Conservation (phyloP, 345 rosid genomes). For the Chamaenerion angustifolium region DNA sequence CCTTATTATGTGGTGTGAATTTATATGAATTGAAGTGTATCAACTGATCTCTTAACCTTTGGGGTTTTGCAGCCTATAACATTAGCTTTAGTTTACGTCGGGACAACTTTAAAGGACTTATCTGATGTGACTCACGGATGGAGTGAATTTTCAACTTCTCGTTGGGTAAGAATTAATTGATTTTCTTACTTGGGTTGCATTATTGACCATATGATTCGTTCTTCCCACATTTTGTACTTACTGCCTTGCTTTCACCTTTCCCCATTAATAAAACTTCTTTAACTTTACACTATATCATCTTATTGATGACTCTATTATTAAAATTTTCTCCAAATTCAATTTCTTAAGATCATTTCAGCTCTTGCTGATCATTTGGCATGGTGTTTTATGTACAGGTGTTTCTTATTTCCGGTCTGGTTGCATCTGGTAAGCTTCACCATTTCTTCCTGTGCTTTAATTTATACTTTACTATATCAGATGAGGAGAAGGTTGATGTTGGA, state of each 20-base stretch:
- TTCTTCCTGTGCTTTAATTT: background rate
- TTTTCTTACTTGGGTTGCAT: too few relatives aligned
- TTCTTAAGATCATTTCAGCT: conserved; percentile 6
- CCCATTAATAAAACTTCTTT: too few relatives aligned
- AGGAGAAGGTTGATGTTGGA: background rate
- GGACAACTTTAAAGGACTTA: conserved; percentile 95
- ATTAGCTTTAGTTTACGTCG: conserved; percentile 70
- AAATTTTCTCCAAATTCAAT: background rate
- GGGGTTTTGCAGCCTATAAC: conserved; percentile 89
- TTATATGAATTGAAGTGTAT: background rate
- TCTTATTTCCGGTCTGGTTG: conserved; percentile 43
- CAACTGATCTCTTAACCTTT: too few relatives aligned
- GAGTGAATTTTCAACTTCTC: conserved; percentile 71
- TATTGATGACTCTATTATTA: too few relatives aligned
- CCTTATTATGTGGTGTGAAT: background rate
- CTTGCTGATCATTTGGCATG: conserved; percentile 3
- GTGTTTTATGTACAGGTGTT: conserved; percentile 36
- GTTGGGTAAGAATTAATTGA: conserved; percentile 52
- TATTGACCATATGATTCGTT: too few relatives aligned
- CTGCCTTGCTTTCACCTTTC: background rate
- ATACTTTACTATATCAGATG: background rate
- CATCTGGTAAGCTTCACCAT: conserved; percentile 54
- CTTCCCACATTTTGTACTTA: background rate
- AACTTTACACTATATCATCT: too few relatives aligned
- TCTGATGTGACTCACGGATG: conserved; percentile 98